These are phyloP conservation scores for Acrocalymma vagum DNA, from an alignment of 2,329 filamentous ascomycete species.

Conservation along the genomic window DNA sequence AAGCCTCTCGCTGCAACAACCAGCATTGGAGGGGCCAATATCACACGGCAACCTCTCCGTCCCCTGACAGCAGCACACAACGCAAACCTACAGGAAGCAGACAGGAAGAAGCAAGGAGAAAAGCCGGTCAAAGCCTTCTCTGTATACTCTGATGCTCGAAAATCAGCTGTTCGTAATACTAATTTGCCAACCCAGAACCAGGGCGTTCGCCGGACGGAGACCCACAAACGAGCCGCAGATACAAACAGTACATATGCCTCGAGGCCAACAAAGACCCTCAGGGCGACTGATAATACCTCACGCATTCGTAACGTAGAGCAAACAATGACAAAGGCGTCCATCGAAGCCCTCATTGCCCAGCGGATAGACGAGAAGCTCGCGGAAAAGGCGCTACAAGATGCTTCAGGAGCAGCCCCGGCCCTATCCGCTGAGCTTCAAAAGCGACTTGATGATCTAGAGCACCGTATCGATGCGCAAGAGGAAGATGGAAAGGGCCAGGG, in stretches of 20 bases:
- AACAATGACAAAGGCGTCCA: constrained; percentile 68
- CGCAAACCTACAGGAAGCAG: constrained; percentile 67
- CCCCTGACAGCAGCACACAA: constrained; percentile 81
- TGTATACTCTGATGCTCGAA: constrained; percentile 77
- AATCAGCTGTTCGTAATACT: constrained; percentile 35
- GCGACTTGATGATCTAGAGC: constrained; percentile 84
- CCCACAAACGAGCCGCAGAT: constrained; percentile 55
- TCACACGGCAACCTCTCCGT: constrained; percentile 77
- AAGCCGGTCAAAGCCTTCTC: constrained; percentile 86
- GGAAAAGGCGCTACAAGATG: constrained; percentile 70
- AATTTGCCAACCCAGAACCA: constrained; percentile 43
- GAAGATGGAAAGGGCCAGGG: constrained; percentile 84
- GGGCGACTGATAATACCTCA: constrained; percentile 45
- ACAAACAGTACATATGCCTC: constrained; percentile 44
- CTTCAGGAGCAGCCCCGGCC: constrained; percentile 54
- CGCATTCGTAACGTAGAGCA: constrained; percentile 36
- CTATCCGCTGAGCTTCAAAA: constrained; percentile 81
- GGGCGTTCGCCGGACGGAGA: constrained; percentile 45
- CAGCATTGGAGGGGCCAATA: constrained; percentile 45
- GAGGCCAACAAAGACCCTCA: constrained; percentile 51
- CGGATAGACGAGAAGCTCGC: constrained; percentile 91
- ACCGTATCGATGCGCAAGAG: constrained; percentile 75
- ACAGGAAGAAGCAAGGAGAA: constrained; percentile 60
- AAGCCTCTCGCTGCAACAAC: constrained; percentile 47
- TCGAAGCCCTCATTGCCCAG: constrained; percentile 91